Evolutionary conservation across 2,329 filamentous ascomycete species (phyloP).

Genomic region (Penicillium sp.): DNA sequence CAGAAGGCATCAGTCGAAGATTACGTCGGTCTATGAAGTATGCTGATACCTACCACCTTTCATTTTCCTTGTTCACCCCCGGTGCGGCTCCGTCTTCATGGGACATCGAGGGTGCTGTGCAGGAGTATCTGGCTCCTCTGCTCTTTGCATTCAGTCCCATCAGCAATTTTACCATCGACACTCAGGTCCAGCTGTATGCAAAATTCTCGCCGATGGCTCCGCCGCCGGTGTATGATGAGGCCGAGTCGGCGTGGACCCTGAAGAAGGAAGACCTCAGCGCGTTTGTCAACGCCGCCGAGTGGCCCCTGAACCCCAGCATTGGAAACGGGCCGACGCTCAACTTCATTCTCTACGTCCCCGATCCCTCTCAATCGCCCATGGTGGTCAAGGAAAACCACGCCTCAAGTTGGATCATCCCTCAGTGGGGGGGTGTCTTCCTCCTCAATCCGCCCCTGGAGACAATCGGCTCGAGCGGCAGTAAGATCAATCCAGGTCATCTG

Average conservation of each 20-base stretch:
- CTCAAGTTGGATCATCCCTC: conserved; percentile 87
- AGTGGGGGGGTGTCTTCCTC: conserved; percentile 80
- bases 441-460: conserved; percentile 49
- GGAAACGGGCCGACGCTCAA: conserved; percentile 90
- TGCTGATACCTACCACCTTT: conserved; percentile 87
- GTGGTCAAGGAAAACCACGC: conserved; percentile 53
- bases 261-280: conserved; percentile 82
- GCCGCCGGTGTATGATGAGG: conserved; percentile 49
- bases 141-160: conserved; percentile 73
- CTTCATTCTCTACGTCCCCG: conserved; percentile 85
- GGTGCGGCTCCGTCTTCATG: conserved; percentile 73
- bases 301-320: conserved; percentile 91
- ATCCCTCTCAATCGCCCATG: conserved; percentile 57
- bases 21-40: conserved; percentile 85
- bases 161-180: conserved; percentile 93
- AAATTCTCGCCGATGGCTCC: conserved; percentile 58
- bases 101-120: conserved; percentile 79
- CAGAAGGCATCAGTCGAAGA: conserved; percentile 58
- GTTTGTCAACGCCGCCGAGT: conserved; percentile 97
- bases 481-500: conserved; percentile 45
- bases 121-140: conserved; percentile 74
- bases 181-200: conserved; percentile 91
- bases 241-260: conserved; percentile 58
- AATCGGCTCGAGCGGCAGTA: conserved; percentile 31
- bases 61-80: conserved; percentile 88